These are phyloP conservation scores for Penicilliopsis zonata DNA, from an alignment of 495 filamentous ascomycete species.

Conservation along the genomic window DNA sequence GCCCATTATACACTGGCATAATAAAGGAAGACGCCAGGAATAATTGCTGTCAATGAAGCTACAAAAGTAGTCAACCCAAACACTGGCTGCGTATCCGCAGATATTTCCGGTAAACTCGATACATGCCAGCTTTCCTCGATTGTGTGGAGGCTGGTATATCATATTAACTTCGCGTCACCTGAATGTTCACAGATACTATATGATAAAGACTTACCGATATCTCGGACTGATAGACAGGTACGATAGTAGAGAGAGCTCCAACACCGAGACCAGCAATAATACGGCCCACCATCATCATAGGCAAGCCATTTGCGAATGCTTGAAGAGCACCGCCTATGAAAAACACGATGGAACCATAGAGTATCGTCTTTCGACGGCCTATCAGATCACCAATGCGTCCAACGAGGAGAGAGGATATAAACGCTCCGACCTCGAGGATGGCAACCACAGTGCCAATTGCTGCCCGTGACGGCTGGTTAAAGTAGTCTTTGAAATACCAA, in stretches of 20 bases:
- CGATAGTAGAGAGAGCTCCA: slow-evolving; percentile 89
- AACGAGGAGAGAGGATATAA: slow-evolving; percentile 81
- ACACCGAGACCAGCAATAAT: slow-evolving; percentile 90
- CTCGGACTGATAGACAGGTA: slow-evolving; percentile 96
- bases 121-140: slow-evolving; percentile 87
- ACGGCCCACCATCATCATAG: slow-evolving; percentile 86
- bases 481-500: slow-evolving; percentile 78
- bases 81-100: slow-evolving; percentile 84
- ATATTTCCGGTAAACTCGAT: slow-evolving; percentile 99
- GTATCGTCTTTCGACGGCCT: slow-evolving; percentile 78
- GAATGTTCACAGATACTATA: not conserved
- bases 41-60: slow-evolving; percentile 75
- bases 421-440: slow-evolving; percentile 86
- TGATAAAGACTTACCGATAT: slow-evolving; percentile 40
- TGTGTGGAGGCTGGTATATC: slow-evolving; percentile 62
- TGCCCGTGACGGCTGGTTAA: slow-evolving; percentile 71
- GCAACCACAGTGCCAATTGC: slow-evolving; percentile 94
- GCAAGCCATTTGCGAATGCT: slow-evolving; percentile 65
- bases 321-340: slow-evolving; percentile 83
- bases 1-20: slow-evolving; percentile 95
- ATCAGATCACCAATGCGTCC: slow-evolving; percentile 86
- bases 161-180: too few species aligned
- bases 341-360: slow-evolving; percentile 89
- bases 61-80: slow-evolving; percentile 98
- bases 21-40: slow-evolving; percentile 82